Evolutionary conservation across 495 filamentous ascomycete genomes (phyloP).

Genomic region (Hamigera avellanea): DNA sequence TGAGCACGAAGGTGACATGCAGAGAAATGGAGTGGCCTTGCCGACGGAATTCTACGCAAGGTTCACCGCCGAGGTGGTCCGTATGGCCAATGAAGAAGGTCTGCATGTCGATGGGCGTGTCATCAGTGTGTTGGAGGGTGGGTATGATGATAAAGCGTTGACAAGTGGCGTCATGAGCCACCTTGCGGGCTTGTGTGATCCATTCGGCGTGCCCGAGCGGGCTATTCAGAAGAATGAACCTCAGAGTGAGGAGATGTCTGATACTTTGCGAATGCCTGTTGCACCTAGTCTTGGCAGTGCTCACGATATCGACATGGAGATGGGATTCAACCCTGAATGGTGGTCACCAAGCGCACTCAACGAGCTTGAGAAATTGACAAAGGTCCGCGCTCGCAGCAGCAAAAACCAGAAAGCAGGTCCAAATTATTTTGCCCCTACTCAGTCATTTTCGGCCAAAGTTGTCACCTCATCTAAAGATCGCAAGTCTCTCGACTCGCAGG

Average conservation of each 20-base stretch:
- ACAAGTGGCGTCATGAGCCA: conserved; percentile 83
- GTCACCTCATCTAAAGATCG: conserved; percentile 47
- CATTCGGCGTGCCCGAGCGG: neutral
- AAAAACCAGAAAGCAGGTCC: conserved; percentile 42
- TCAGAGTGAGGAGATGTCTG: conserved; percentile 17
- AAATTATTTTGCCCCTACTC: conserved; percentile 64
- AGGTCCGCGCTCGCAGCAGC: too few relatives aligned
- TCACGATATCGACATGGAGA: too few relatives aligned
- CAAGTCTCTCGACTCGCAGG: conserved; percentile 23
- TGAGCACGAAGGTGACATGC: conserved; percentile 91
- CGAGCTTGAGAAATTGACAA: conserved; percentile 55
- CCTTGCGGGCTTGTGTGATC: conserved; percentile 58
- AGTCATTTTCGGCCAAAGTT: conserved; percentile 66
- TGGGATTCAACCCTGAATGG: conserved; percentile 56
- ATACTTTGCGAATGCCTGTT: conserved; percentile 10
- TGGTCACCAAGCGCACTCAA: conserved; percentile 61
- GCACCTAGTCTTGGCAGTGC: neutral
- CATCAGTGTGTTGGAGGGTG: conserved; percentile 89
- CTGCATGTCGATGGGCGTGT: conserved; percentile 69
- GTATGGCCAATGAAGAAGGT: conserved; percentile 68
- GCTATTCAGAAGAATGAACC: conserved; percentile 7
- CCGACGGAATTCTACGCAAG: conserved; percentile 93
- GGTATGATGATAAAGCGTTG: conserved; percentile 86
- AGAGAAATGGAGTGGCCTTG: conserved; percentile 86
- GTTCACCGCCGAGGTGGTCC: conserved; percentile 73